Evolutionary conservation across 176 grass and related monocot genomes (phyloP), one percentile per base, ranked within the genome.

Genomic region (Paspalum notatum): DNA sequence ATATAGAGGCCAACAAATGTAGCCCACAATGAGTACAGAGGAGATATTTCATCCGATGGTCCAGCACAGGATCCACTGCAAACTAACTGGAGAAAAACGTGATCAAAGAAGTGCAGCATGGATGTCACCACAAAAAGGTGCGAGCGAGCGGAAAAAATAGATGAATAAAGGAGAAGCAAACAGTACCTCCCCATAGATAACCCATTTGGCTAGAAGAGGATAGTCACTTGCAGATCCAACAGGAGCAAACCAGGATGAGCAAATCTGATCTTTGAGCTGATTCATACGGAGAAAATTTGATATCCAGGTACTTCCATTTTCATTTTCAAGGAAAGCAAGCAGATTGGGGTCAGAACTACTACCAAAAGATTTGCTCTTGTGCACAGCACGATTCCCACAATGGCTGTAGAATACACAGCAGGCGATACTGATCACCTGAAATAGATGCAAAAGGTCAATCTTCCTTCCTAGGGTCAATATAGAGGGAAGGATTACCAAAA

Each of bases 341-440:
- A 89, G 82, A 84, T 78, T 82, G 51, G 77, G 78, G 71, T 82
- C 85, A 26, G 79, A 90, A 86, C 54, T 90, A 74, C 74, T 84
- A 42, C 46, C 50, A 76, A 93, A 88, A 37, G 79, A 86, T 88
- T 80, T 85, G 37, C 87, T 89, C 90, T 49, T 92, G 72, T 92
- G 91, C 56, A 94, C 77, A 53, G 94, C 94, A 48, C 51, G 80
- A 77, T 97, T 94, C 57, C 94, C 94, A 38, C 91, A 97, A 38
- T 91, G 89, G 78, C 89, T 94, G 72, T 94, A 97, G 85, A 97
- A 97, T 60, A 92, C 91, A 85, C 94, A 97, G 26, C 91, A 94
- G 26, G 89, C 94, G 74, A 92, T 97, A 71, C 94, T 97, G 77
- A 94, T 97, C 24, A 97, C 91, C 91, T 97, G 76, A 71, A 88